phyloP scores from a whole-genome alignment of 495 filamentous ascomycete genomes.

The Hypoxylon fuscum region DNA sequence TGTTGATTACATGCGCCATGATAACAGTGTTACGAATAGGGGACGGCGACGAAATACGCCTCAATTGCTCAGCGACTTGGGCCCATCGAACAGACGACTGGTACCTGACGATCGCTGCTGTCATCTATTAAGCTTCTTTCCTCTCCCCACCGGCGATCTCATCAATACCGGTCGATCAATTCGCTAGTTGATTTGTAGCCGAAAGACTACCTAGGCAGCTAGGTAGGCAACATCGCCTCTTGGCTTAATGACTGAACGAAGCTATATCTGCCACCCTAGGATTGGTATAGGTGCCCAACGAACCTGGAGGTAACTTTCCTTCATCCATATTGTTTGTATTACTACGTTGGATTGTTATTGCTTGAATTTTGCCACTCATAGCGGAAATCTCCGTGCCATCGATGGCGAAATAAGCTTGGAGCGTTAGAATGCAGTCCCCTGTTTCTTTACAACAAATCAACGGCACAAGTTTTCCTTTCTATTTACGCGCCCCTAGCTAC shows the following conservation, averaged over 20 bases:
- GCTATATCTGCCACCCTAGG: not conserved
- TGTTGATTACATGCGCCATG: slow-evolving; percentile 19
- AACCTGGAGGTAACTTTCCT: slow-evolving; percentile 2
- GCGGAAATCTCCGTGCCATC: slow-evolving; percentile 10
- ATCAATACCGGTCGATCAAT: slow-evolving; percentile 11
- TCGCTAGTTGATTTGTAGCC: slow-evolving; percentile 1
- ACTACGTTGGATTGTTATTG: slow-evolving; percentile 4
- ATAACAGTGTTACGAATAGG: slow-evolving; percentile 5
- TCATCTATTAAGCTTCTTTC: slow-evolving; percentile 32
- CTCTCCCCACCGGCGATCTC: slow-evolving; percentile 14
- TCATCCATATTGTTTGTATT: slow-evolving; percentile 26
- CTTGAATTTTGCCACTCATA: slow-evolving; percentile 31
- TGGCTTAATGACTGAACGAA: not conserved
- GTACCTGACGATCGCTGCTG: slow-evolving; percentile 33
- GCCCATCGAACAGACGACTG: not conserved
- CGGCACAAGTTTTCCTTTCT: not conserved
- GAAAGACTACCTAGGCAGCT: not conserved
- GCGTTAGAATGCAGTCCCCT: not conserved
- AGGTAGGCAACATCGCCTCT: not conserved
- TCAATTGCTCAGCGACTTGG: not conserved
- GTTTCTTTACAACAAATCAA: slow-evolving; percentile 8
- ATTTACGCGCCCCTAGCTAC: slow-evolving; percentile 4
- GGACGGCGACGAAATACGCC: not conserved
- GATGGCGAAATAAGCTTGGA: not conserved
- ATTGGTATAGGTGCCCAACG: not conserved